Base-by-base conservation (phyloP, 306 rosid species). In the Fragaria vesca region DNA sequence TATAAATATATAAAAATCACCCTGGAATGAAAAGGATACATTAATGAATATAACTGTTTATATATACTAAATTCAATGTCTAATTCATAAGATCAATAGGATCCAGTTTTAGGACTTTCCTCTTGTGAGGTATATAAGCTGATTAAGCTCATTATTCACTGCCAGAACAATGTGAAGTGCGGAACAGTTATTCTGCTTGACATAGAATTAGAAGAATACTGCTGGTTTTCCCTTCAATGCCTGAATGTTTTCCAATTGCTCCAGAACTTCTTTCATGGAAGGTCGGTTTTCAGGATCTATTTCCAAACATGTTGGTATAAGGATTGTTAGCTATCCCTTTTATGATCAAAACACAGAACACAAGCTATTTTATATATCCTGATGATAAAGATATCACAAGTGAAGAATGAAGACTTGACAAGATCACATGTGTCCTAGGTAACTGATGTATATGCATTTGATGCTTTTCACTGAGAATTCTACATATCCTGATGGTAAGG, bases 211-310 rank as follows among this genome's bases (percentile, higher is more conserved):
- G 68, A 42, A 55, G 81, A 24, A 57, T 45, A 24, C 21, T 55
- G 73, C 8, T n/a, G 63, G 5, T 55, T n/a, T 86, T 89, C 43
- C 73, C 24, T 82, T 78, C 43, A 85, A 74, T 55, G 87, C 83
- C 70, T 86, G 71, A 24, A 94, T 87, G 73, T 28, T n/a, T 81
- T 90, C 92, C 81, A 94, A 74, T 16, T 78, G 58, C 73, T 76
- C 91, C n/a, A 86, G 15, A 15, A 94, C 95, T 58, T 86, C 89
- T 66, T 83, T 82, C 98, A 92, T 94, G 40, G 92, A 81, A 43
- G 98, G 97, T 2, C 98, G 97, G 24, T 26, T 50, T 73, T 70
- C 85, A 47, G 87, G 97, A 11, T 90, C 87, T 1, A 72, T 24
- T 75, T 78, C 84, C 36, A 90, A 70, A 81, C 97, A 94, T 61